Evolutionary conservation across 164 flowering plant species (phyloP), one percentile per base, ranked within the genome.

Genomic region (Tetracentron sinense): DNA sequence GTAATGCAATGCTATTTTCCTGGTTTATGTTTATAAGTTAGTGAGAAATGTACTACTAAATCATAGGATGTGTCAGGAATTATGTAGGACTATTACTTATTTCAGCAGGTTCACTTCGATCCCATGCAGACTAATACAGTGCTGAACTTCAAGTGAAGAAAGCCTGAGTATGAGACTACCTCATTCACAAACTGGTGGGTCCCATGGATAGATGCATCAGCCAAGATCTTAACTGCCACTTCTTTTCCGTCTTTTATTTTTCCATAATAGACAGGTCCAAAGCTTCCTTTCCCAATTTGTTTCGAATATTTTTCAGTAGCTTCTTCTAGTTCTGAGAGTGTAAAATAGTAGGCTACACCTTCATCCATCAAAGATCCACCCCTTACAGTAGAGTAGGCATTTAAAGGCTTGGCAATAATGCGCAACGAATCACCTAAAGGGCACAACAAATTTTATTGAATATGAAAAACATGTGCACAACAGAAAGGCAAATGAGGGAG

Each of bases 201-300:
- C 30, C 85, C 84, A 68, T 93, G 90, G 73, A 74, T 81, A 49
- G 91, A 81, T 64, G 84, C 72, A 54, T 88, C 96, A 54, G 89
- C 87, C 88, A 85, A 84, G 64, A 80, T 77, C 79, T 93, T 90
- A 14, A 87, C 97, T 46, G 98, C 98, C 10, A 93, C 80, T 73
- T 93, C 98, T 66, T 85, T 90, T 52, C 90, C 92, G 62, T 90
- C 97, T 72, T 78, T 81, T 90, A 93, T 81, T 69, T 72, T 89
- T 6, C 98, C 97, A 77, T 90, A 85, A 75, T 84, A 93, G 50
- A 93, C 98, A 28, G 89, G 82, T n/a, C 98, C 98, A 74, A 88
- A 93, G 70, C 98, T 88, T 60, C 98, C 97, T 76, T 83, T 79
- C 44, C 98, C 98, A 66, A 93, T 86, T 64, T 81, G 75, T 62